phyloP scores from a whole-genome alignment of 73 alveolate species.

The Vitrella brassicaformis region DNA sequence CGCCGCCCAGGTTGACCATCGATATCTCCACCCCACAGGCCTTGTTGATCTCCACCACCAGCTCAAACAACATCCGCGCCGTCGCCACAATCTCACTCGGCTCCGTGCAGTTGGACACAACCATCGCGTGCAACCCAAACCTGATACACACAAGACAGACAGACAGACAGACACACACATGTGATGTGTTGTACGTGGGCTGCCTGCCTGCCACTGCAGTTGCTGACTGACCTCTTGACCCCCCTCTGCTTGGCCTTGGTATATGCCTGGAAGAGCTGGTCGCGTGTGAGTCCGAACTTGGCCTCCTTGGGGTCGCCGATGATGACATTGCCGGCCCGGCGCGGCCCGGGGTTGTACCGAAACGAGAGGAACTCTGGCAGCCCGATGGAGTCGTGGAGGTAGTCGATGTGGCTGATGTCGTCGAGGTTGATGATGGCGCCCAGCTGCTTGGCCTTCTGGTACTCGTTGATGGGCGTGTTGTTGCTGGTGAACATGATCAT shows the following conservation, averaged over 20 bases:
- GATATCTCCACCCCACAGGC: not conserved
- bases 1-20: constrained; percentile 12
- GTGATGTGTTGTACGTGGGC: no score
- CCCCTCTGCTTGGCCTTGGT: not conserved
- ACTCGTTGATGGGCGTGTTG: constrained; percentile 40
- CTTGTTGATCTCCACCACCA: constrained; percentile 14
- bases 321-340: constrained; percentile 28
- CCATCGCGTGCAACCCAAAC: constrained; percentile 49
- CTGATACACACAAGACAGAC: constrained; percentile 4
- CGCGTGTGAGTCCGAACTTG: constrained; percentile 41
- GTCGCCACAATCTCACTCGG: constrained; percentile 20
- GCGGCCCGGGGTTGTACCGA: constrained; percentile 38
- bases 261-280: constrained; percentile 46
- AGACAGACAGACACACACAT: not conserved
- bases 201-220: no score
- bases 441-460: constrained; percentile 18
- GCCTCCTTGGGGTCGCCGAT: constrained; percentile 40
- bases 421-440: constrained; percentile 39
- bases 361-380: not conserved
- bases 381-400: not conserved
- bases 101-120: constrained; percentile 38
- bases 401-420: constrained; percentile 41
- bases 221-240: not conserved
- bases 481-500: constrained; percentile 37
- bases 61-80: constrained; percentile 26